Percentiles rank a stretch among this genome's conserved stretches.
Evolutionary conservation across 768 basidiomycete genomes (phyloP).

Genomic region (Pleurotus giganteus): DNA sequence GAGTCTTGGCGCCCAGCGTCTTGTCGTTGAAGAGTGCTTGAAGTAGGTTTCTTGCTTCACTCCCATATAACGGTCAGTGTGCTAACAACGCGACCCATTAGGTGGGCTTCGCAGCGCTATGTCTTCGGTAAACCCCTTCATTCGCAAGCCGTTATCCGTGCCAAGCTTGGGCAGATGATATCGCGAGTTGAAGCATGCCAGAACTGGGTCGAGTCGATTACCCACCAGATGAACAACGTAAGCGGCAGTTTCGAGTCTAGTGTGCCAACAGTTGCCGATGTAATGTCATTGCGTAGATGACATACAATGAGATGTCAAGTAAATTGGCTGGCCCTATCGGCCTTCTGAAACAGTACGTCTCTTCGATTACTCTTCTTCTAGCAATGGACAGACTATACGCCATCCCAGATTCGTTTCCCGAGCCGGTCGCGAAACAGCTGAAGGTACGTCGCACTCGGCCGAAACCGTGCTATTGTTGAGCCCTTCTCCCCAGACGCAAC

Average conservation of each 20-base stretch:
- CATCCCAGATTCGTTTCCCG: slow-evolving; percentile 60
- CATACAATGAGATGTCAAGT: slow-evolving; percentile 78
- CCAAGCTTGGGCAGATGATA: slow-evolving; percentile 89
- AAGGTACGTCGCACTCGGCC: slow-evolving; percentile 33
- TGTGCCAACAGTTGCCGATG: slow-evolving; percentile 3
- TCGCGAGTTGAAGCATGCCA: slow-evolving; percentile 83
- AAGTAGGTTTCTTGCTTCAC: slow-evolving; percentile 47
- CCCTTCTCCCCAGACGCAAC: slow-evolving; percentile 57
- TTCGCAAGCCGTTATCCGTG: slow-evolving; percentile 82
- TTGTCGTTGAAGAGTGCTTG: slow-evolving; percentile 86
- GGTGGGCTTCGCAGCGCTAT: slow-evolving; percentile 86
- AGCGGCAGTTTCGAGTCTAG: slow-evolving; percentile 17
- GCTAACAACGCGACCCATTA: slow-evolving; percentile 22
- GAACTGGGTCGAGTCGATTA: slow-evolving; percentile 87
- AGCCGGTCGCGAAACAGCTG: slow-evolving; percentile 69
- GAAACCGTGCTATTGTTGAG: slow-evolving; percentile 33
- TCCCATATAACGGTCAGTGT: slow-evolving; percentile 8
- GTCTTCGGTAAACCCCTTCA: slow-evolving; percentile 89
- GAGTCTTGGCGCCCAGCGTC: slow-evolving; percentile 71
- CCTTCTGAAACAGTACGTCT: slow-evolving; percentile 78
- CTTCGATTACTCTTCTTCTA: neutral
- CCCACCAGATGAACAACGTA: slow-evolving; percentile 91
- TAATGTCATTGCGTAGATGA: slow-evolving; percentile 55
- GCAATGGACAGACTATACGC: slow-evolving; percentile 8
- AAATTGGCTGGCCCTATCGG: slow-evolving; percentile 89